Evolutionary conservation across 768 basidiomycete genomes (phyloP), one percentile per base, ranked within the genome.

Genomic region (Lactarius tabidus): DNA sequence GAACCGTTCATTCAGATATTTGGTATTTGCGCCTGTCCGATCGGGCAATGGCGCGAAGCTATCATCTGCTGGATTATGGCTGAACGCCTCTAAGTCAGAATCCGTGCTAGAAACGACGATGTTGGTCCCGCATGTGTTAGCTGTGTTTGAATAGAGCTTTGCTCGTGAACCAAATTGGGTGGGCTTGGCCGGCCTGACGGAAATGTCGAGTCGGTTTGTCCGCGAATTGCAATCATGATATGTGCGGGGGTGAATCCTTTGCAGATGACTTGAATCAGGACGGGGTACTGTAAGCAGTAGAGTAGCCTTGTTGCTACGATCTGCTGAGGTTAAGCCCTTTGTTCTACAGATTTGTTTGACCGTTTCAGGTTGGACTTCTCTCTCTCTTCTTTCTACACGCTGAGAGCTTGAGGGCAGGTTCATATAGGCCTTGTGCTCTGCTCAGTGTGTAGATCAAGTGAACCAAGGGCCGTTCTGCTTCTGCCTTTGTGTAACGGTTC

Each of bases 1-100:
- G 86, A 87, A 88, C 86, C 80, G 84, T 84, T 84, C 82, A 85
- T 88, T 86, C 86, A 84, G 84, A 86, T 85, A 87, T 82, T 87
- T 87, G 86, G 86, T 87, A 85, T 86, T 85, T 87, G 85, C 82
- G 77, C 79, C 84, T 86, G 85, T 86, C 85, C 81, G 84, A 87
- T 82, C 80, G 84, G 85, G 84, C 86, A 86, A 83, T 86, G 85
- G 81, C 77, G 83, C 83, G 83, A 87, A 85, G 85, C 85, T 87
- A 87, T 84, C 85, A 85, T 85, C 84, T 83, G 85, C 82, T 84
- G 85, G 86, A 86, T 87, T 86, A 88, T 87, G 86, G 83, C 86
- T 88, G 85, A 87, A 87, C 81, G 84, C 86, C 86, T 88, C 86
- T 87, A 87, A 87, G 85, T 79, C 84, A 86, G 85, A 86, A 88